Conservation (phyloP, 305 asterid genomes). For the Fraxinus paxiana region DNA sequence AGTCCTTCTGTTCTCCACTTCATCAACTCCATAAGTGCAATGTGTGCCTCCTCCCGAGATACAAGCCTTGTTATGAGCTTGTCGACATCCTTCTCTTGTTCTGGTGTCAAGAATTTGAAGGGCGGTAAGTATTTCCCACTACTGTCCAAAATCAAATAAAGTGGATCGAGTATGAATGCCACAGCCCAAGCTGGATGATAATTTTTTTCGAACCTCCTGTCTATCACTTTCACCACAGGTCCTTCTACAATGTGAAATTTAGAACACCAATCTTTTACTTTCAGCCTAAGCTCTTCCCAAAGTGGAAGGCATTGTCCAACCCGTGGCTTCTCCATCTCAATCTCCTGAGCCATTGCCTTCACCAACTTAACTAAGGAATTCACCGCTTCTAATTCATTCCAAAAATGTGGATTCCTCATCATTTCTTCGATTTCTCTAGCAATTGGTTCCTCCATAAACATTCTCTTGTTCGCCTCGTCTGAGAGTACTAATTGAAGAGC, state of each 20-base stretch:
- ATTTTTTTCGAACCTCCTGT: constrained; percentile 62
- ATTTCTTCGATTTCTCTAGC: constrained; percentile 75
- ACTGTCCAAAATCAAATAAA: constrained; percentile 66
- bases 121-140: constrained; percentile 94
- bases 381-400: constrained; percentile 81
- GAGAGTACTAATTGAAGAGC: constrained; percentile 66
- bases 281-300: constrained; percentile 75
- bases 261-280: constrained; percentile 74
- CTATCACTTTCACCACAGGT: constrained; percentile 60
- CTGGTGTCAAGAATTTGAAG: constrained; percentile 70
- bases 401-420: constrained; percentile 77
- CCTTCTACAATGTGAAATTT: constrained; percentile 58
- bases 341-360: constrained; percentile 61
- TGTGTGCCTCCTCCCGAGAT: constrained; percentile 80
- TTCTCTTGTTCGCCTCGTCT: constrained; percentile 64
- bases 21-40: constrained; percentile 95
- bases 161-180: constrained; percentile 82
- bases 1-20: constrained; percentile 96
- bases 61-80: constrained; percentile 81
- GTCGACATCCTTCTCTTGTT: constrained; percentile 91
- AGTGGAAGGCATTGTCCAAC: constrained; percentile 87
- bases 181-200: constrained; percentile 97
- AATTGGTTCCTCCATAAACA: constrained; percentile 53
- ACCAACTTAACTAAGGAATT: constrained; percentile 63
- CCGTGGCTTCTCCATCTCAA: constrained; percentile 68